Base-by-base conservation (phyloP, 768 basidiomycete species). In the Suillus discolor region DNA sequence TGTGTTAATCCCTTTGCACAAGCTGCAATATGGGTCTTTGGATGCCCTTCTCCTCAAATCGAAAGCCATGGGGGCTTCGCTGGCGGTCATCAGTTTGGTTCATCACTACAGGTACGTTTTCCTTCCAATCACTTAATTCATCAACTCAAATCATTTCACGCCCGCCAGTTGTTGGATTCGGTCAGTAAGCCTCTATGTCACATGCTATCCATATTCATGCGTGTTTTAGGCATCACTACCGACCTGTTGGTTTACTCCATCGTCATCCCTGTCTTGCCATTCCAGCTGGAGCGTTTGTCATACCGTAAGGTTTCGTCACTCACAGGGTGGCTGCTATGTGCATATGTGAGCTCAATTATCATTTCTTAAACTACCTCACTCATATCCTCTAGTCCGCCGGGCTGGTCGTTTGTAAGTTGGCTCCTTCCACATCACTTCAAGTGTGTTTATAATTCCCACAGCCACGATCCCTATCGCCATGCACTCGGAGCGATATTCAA, bases 41-140 rank as follows among this genome's bases (percentile, higher is more conserved):
- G 41, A 28, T 13, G 59, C 23, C 20, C 0, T 18, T 16, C 51
- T 16, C 28, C 36, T 47, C 67, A 25, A 16, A 60, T 4, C 5
- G 36, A 15, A 71, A 63, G 63, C 86, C 84, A 31, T 74, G 79
- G 68, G 87, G 85, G 1, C 74, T 87, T 59, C 71, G 75, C 67
- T 89, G 87, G 87, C 81, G 88, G 25, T 83, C 86, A 0, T 88
- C 88, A 0, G 80, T 84, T 51, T 82, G 83, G 81, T 85, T 86
- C 68, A 73, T 83, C 6, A 89, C 88, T 0, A 71, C 78, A 41
- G 82, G 81, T 79, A 20, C 23, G 77, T 72, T 4, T 20, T 3
- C n/a, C 23, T 20, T 34, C 15, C 11, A 9, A n/a, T 12, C 7
- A 9, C 31, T 4, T 4, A 20, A 18, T 66, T 6, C 31, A 6